Percentiles rank a stretch among this genome's conserved stretches.
phyloP scores from a whole-genome alignment of 2,329 filamentous ascomycete genomes.

The Pleomassaria siparia region DNA sequence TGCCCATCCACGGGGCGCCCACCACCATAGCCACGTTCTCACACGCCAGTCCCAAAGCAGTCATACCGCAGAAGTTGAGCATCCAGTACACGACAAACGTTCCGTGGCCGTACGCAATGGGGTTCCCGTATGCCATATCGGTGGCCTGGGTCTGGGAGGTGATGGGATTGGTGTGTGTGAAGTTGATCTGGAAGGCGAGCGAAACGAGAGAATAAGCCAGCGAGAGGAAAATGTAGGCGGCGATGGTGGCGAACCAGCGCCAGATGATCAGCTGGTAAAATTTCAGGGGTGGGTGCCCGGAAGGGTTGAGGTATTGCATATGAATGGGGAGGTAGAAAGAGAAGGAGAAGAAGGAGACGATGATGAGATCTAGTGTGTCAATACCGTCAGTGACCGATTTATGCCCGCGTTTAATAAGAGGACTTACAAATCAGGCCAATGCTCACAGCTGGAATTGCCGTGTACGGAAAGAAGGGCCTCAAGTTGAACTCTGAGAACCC shows the following conservation, averaged over 20 bases:
- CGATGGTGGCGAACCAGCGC: slow-evolving; percentile 58
- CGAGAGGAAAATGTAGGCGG: slow-evolving; percentile 62
- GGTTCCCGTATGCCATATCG: slow-evolving; percentile 48
- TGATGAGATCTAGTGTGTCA: too few species aligned
- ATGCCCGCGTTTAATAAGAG: too few species aligned
- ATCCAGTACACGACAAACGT: slow-evolving; percentile 66
- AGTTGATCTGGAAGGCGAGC: slow-evolving; percentile 63
- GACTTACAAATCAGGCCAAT: slow-evolving; percentile 68
- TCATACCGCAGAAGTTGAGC: slow-evolving; percentile 64
- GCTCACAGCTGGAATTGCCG: slow-evolving; percentile 61
- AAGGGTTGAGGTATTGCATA: slow-evolving; percentile 57
- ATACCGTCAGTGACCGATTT: too few species aligned
- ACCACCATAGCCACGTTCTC: slow-evolving; percentile 66
- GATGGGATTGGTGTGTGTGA: slow-evolving; percentile 66
- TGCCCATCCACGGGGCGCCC: slow-evolving; percentile 61
- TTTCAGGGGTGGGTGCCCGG: slow-evolving; percentile 59
- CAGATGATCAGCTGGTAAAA: slow-evolving; percentile 61
- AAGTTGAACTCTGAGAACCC: slow-evolving; percentile 60
- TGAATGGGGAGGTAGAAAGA: slow-evolving; percentile 66
- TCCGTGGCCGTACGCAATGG: slow-evolving; percentile 58
- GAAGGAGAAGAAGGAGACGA: slow-evolving; percentile 67
- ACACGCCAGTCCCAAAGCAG: slow-evolving; percentile 62
- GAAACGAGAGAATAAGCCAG: slow-evolving; percentile 64
- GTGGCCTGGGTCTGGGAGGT: slow-evolving; percentile 46
- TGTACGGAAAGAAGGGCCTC: slow-evolving; percentile 60